These are phyloP conservation scores for Globisporangium alternatum DNA, from an alignment of 352 stramenopile species.

Conservation along the genomic window DNA sequence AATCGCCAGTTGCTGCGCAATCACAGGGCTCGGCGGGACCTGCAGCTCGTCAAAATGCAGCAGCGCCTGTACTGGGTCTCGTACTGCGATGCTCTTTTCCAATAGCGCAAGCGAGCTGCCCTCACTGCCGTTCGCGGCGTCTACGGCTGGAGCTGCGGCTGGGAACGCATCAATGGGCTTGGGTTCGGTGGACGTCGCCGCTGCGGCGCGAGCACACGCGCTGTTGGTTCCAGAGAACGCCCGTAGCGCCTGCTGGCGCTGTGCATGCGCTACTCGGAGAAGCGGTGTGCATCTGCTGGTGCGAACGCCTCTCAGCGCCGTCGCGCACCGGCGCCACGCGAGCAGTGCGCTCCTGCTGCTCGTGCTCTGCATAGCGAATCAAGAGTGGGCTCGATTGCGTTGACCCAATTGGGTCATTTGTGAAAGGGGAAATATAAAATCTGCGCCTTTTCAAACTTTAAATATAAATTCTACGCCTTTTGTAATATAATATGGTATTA, in stretches of 20 bases:
- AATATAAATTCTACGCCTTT: too few species aligned
- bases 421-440: not conserved
- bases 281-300: not conserved
- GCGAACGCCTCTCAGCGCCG: not conserved
- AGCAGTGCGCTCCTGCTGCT: not conserved
- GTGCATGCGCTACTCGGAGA: not conserved
- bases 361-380: not conserved
- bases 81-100: conserved; percentile 30
- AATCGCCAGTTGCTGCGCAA: conserved; percentile 61
- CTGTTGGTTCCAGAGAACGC: not conserved
- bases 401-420: not conserved
- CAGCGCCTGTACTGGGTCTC: conserved; percentile 36
- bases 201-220: not conserved
- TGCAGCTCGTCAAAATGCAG: conserved; percentile 47
- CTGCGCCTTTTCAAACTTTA: too few species aligned
- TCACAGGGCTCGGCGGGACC: conserved; percentile 22
- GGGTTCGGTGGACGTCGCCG: not conserved
- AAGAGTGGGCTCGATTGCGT: not conserved
- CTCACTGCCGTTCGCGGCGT: not conserved
- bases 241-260: not conserved
- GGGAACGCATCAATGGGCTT: not conserved
- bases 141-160: not conserved
- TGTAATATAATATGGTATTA: too few species aligned
- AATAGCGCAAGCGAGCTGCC: conserved; percentile 19
- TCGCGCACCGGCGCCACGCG: not conserved